Conservation (phyloP, 495 filamentous ascomycete species). For the Penicillium cataractarum region DNA sequence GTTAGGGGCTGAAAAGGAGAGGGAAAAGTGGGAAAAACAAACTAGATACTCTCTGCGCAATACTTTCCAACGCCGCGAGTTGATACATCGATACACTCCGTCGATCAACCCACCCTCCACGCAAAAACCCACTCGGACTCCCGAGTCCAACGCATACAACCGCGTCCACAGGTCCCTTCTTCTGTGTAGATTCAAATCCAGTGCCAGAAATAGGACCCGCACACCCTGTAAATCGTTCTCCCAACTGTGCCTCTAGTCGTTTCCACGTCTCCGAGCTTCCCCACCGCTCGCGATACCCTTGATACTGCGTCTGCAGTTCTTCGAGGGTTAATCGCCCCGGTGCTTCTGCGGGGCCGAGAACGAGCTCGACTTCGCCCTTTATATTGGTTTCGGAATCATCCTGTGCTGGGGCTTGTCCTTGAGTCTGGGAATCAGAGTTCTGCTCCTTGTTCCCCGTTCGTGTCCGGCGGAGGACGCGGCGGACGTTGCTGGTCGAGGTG, state of each 20-base stretch:
- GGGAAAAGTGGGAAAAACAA: slow-evolving; percentile 4
- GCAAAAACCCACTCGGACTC: slow-evolving; percentile 51
- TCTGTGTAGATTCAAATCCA: not conserved
- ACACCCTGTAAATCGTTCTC: slow-evolving; percentile 3
- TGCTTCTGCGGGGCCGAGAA: slow-evolving; percentile 35
- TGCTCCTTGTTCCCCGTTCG: not conserved
- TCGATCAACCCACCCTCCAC: slow-evolving; percentile 52
- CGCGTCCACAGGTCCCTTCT: slow-evolving; percentile 14
- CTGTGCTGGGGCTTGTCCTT: not conserved
- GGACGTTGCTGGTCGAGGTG: slow-evolving; percentile 36
- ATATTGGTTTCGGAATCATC: not conserved
- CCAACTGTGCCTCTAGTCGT: slow-evolving; percentile 15
- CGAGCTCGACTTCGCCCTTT: slow-evolving; percentile 9
- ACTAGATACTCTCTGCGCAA: slow-evolving; percentile 43
- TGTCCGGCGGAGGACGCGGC: slow-evolving; percentile 21
- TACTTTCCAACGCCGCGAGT: slow-evolving; percentile 61
- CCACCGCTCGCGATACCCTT: slow-evolving; percentile 32
- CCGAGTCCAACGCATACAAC: slow-evolving; percentile 60
- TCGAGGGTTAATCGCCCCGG: slow-evolving; percentile 39
- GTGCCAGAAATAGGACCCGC: not conserved
- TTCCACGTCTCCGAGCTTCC: slow-evolving; percentile 34
- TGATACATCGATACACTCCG: slow-evolving; percentile 55
- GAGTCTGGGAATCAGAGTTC: not conserved
- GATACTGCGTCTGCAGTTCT: slow-evolving; percentile 43
- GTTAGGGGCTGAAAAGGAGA: not conserved